Evolutionary conservation across 164 flowering plant species (phyloP).

Genomic region (Piper longum): DNA sequence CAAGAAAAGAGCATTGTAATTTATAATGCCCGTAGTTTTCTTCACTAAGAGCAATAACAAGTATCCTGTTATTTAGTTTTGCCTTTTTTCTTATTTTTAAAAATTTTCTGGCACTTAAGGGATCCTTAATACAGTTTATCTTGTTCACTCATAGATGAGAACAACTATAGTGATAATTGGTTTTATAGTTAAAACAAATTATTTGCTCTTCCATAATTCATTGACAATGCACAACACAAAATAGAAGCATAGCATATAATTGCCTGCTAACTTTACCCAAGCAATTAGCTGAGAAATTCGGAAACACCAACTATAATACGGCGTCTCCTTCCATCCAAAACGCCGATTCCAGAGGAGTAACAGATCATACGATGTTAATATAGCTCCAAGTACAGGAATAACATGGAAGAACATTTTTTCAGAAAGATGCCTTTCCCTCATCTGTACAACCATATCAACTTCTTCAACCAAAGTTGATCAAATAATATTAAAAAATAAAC

Average conservation of each 20-base stretch:
- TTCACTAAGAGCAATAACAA: neutral
- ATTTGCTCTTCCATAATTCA: neutral
- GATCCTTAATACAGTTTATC: no score
- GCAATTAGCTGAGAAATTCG: slow-evolving; percentile 38
- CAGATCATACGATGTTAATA: slow-evolving; percentile 32
- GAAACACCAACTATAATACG: slow-evolving; percentile 43
- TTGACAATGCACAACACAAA: neutral
- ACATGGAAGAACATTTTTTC: slow-evolving; percentile 28
- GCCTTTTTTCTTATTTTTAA: no score
- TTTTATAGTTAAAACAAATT: no score
- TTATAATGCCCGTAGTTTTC: neutral
- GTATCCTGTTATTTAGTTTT: neutral
- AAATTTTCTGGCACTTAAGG: neutral
- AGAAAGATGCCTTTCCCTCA: slow-evolving; percentile 11
- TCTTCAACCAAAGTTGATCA: neutral
- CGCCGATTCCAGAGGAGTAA: slow-evolving; percentile 24
- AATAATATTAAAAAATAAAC: neutral
- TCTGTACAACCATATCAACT: slow-evolving; percentile 4
- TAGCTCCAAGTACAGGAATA: slow-evolving; percentile 40
- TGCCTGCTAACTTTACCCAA: slow-evolving; percentile 48
- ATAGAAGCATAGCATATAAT: neutral
- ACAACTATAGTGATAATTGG: no score
- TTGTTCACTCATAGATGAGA: no score
- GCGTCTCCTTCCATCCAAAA: slow-evolving; percentile 16
- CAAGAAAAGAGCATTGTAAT: slow-evolving; percentile 1